phyloP scores from a whole-genome alignment of 768 basidiomycete species.

The Lentinula guzmanii region DNA sequence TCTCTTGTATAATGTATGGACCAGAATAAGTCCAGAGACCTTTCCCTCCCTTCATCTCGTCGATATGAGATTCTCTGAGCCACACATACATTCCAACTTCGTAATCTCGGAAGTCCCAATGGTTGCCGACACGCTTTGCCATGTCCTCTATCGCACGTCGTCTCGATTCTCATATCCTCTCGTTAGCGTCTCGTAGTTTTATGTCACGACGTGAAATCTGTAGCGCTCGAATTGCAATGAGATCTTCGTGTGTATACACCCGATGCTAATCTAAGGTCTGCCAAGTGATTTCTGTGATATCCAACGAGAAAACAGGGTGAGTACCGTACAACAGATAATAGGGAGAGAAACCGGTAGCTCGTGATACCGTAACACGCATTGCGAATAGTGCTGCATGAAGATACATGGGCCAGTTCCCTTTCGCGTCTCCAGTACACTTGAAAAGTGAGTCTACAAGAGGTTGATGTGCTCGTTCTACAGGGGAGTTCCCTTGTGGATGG shows the following conservation, averaged over 20 bases:
- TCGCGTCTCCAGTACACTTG: slow-evolving; percentile 13
- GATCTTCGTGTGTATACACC: slow-evolving; percentile 15
- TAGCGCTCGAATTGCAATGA: slow-evolving; percentile 16
- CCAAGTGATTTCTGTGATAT: slow-evolving; percentile 22
- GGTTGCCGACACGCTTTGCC: no score
- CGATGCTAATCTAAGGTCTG: slow-evolving; percentile 19
- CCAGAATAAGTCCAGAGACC: slow-evolving; percentile 20
- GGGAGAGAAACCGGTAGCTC: slow-evolving; percentile 23
- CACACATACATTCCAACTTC: slow-evolving; percentile 23
- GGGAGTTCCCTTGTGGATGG: slow-evolving; percentile 23
- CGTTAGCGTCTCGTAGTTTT: slow-evolving; percentile 9
- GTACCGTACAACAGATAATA: slow-evolving; percentile 25
- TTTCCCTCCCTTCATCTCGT: slow-evolving; percentile 11
- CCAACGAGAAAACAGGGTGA: slow-evolving; percentile 21
- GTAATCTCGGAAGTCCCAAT: slow-evolving; percentile 14
- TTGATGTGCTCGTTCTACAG: slow-evolving; percentile 22
- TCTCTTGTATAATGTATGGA: slow-evolving; percentile 14
- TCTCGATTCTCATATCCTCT: slow-evolving; percentile 8
- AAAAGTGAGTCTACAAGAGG: slow-evolving; percentile 16
- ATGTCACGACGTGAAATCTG: slow-evolving; percentile 18
- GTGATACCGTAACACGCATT: slow-evolving; percentile 15
- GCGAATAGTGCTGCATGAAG: slow-evolving; percentile 18
- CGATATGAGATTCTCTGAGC: slow-evolving; percentile 23
- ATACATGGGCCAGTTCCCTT: slow-evolving; percentile 18
- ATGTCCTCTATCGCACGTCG: slow-evolving; percentile 18